phyloP scores from a whole-genome alignment of 768 basidiomycete genomes.

The Chiua virens region DNA sequence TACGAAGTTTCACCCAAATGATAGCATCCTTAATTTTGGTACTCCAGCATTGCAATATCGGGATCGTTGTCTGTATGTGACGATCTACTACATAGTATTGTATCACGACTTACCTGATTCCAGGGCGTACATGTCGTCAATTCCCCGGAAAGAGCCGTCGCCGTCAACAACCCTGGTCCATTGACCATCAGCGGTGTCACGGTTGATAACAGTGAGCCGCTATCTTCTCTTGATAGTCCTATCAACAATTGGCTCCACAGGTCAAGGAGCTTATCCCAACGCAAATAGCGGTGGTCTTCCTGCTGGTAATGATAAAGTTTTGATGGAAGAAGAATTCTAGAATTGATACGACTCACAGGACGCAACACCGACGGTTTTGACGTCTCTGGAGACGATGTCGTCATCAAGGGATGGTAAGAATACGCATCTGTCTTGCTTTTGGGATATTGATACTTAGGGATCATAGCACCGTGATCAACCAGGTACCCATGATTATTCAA shows the following conservation, averaged over 20 bases:
- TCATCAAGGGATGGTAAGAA: conserved; percentile 31
- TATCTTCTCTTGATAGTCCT: background rate
- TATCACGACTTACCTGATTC: background rate
- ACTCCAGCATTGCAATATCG: conserved; percentile 38
- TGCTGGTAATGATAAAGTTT: conserved; percentile 39
- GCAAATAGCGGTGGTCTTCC: conserved; percentile 46
- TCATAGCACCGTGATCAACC: conserved; percentile 24
- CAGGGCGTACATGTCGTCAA: conserved; percentile 41
- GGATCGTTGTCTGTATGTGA: conserved; percentile 37
- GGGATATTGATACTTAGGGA: background rate
- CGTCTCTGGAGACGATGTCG: conserved; percentile 34
- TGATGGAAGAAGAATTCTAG: background rate
- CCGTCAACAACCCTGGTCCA: conserved; percentile 27
- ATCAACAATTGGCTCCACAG: conserved; percentile 29
- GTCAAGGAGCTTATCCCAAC: conserved; percentile 52
- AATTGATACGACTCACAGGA: conserved; percentile 20
- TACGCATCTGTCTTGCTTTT: background rate
- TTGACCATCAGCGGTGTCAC: conserved; percentile 45
- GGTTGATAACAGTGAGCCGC: conserved; percentile 57
- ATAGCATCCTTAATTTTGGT: background rate
- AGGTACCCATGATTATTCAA: conserved; percentile 13
- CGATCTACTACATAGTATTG: background rate
- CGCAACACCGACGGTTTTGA: conserved; percentile 57
- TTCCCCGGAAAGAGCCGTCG: conserved; percentile 37
- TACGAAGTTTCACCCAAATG: background rate